Conservation (phyloP, 306 rosid species). For the Oxytropis ochrocephala region DNA sequence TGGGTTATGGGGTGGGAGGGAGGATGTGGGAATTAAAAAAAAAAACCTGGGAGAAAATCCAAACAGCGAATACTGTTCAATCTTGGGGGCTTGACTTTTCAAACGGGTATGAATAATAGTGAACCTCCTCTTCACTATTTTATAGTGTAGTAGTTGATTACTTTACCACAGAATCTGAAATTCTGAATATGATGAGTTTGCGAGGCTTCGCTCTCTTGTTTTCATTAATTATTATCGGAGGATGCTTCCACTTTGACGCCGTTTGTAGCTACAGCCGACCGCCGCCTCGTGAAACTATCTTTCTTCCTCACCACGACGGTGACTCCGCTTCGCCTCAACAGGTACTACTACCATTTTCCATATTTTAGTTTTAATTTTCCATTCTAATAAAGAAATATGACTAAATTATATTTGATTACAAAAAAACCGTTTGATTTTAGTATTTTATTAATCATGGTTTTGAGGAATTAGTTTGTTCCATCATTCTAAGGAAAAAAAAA, state of each 20-base stretch:
- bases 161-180: neutral
- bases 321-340: constrained; percentile 27
- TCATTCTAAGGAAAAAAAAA: too few species aligned
- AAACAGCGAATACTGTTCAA: too few species aligned
- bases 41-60: too few species aligned
- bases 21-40: too few species aligned
- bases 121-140: too few species aligned
- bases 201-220: neutral
- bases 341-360: constrained; percentile 4
- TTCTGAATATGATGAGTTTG: neutral
- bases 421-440: too few species aligned
- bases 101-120: too few species aligned
- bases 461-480: too few species aligned
- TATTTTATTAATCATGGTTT: too few species aligned
- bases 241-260: neutral
- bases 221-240: neutral
- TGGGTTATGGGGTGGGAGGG: too few species aligned
- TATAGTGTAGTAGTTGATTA: neutral
- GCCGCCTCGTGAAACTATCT: constrained; percentile 17
- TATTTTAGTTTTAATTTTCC: neutral
- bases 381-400: neutral
- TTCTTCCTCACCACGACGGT: neutral
- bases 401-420: neutral
- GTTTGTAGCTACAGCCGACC: constrained; percentile 25
- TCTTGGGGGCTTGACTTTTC: too few species aligned